Conservation (phyloP, 768 basidiomycete genomes). For the Polyporus arcularius region DNA sequence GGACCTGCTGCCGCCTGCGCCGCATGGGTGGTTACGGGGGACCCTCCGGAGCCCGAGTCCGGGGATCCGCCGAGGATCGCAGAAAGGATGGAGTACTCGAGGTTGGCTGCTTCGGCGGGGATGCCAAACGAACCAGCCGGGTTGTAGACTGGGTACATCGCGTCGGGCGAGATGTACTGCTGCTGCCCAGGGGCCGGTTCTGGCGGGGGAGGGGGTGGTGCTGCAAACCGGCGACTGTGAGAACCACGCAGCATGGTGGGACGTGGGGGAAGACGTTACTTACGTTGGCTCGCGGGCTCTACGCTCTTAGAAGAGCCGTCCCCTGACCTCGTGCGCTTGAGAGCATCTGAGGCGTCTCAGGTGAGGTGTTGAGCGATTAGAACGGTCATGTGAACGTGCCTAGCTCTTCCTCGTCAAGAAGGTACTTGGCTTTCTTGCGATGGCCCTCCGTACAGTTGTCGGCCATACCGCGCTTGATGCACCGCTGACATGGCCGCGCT, state of each 20-base stretch:
- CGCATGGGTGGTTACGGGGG: slow-evolving; percentile 18
- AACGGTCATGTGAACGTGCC: slow-evolving; percentile 47
- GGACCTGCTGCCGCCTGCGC: slow-evolving; percentile 7
- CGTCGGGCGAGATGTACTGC: slow-evolving; percentile 51
- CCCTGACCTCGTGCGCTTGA: slow-evolving; percentile 37
- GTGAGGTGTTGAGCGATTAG: slow-evolving; percentile 27
- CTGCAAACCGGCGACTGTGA: slow-evolving; percentile 4
- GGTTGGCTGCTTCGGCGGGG: slow-evolving; percentile 87
- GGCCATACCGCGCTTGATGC: slow-evolving; percentile 90
- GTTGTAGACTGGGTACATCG: slow-evolving; percentile 62
- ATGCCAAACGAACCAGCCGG: slow-evolving; percentile 52
- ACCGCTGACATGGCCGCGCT: slow-evolving; percentile 97
- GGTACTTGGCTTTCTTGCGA: slow-evolving; percentile 97
- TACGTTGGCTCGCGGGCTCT: slow-evolving; percentile 27
- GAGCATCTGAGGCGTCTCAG: slow-evolving; percentile 35
- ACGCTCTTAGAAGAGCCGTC: slow-evolving; percentile 25
- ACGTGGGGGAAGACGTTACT: slow-evolving; percentile 20
- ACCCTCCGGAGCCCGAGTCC: slow-evolving; percentile 28
- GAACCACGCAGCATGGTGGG: neutral
- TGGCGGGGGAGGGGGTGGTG: slow-evolving; percentile 22
- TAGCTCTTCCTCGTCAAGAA: slow-evolving; percentile 91
- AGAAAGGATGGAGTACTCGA: slow-evolving; percentile 94
- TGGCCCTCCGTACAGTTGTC: slow-evolving; percentile 91
- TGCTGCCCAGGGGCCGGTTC: slow-evolving; percentile 40
- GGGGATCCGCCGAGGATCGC: slow-evolving; percentile 70